Evolutionary conservation across 2,329 filamentous ascomycete genomes (phyloP).

Genomic region (Xylariaceae sp.): DNA sequence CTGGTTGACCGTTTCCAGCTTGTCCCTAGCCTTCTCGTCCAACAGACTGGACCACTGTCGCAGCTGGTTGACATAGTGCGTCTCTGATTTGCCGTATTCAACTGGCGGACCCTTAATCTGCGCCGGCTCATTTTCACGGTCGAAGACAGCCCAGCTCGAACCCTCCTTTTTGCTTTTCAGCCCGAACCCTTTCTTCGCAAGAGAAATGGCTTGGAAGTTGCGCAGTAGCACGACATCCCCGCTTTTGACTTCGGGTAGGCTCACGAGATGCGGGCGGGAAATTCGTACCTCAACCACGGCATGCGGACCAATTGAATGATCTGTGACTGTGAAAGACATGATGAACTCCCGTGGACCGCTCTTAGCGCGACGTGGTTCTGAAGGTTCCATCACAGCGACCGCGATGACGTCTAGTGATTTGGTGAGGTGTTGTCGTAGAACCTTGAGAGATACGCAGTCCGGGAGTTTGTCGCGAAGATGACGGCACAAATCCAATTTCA

Average conservation of each 20-base stretch:
- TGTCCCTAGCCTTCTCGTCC: conserved; percentile 44
- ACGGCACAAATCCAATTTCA: conserved; percentile 47
- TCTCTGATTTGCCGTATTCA: conserved; percentile 52
- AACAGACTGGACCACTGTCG: conserved; percentile 49
- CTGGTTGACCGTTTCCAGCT: conserved; percentile 48
- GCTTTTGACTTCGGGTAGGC: conserved; percentile 51
- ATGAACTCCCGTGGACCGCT: conserved; percentile 58
- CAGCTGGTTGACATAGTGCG: conserved; percentile 47
- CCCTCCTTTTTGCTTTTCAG: conserved; percentile 48
- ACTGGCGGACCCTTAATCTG: conserved; percentile 61
- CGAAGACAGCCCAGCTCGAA: conserved; percentile 63
- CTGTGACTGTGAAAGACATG: conserved; percentile 56
- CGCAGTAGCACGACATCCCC: conserved; percentile 60
- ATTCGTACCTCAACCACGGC: conserved; percentile 54
- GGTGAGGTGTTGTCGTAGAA: conserved; percentile 48
- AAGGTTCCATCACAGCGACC: conserved; percentile 50
- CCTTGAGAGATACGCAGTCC: conserved; percentile 52
- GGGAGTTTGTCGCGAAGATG: conserved; percentile 48
- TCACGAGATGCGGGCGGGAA: conserved; percentile 56
- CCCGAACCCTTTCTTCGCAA: conserved; percentile 55
- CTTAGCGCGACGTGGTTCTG: conserved; percentile 53
- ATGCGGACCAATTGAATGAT: conserved; percentile 51
- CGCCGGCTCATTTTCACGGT: conserved; percentile 41
- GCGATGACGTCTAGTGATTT: conserved; percentile 54
- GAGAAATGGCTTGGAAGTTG: conserved; percentile 51